Conservation (phyloP, 768 basidiomycete species). For the Brasilioporus rufonigricans region DNA sequence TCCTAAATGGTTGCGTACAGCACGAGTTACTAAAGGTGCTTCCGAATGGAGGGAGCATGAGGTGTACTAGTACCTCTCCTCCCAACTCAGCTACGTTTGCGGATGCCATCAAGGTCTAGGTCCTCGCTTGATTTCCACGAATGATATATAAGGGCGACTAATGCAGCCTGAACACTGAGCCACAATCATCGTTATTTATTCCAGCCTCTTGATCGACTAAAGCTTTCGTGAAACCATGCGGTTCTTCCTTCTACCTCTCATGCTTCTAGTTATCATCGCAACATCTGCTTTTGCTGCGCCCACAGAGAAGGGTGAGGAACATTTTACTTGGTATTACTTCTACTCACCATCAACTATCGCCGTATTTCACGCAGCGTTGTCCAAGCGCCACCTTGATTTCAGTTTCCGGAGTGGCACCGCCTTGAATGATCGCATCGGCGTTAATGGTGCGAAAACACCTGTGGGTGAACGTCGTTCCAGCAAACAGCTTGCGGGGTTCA, state of each 20-base stretch:
- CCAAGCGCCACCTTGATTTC: not conserved
- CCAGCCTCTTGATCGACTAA: no score
- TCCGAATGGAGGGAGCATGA: no score
- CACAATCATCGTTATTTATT: no score
- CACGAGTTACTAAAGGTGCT: no score
- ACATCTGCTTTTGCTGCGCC: not conserved
- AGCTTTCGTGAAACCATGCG: not conserved
- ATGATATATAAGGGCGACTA: not conserved
- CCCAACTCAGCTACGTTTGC: no score
- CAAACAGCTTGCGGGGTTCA: not conserved
- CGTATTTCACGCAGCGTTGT: not conserved
- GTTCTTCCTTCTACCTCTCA: not conserved
- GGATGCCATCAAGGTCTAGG: no score
- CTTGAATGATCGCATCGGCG: not conserved
- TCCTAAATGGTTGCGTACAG: no score
- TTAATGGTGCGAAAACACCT: not conserved
- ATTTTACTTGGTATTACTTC: not conserved
- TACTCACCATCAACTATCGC: not conserved
- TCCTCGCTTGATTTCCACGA: no score
- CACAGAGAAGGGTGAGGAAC: not conserved
- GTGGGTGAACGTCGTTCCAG: not conserved
- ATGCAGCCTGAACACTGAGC: not conserved
- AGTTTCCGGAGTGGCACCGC: not conserved
- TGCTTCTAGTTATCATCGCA: not conserved
- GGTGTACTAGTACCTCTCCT: no score